These are phyloP conservation scores for Stagonosporopsis chrysanthemi DNA, from an alignment of 2,329 filamentous ascomycete genomes.

Conservation along the genomic window DNA sequence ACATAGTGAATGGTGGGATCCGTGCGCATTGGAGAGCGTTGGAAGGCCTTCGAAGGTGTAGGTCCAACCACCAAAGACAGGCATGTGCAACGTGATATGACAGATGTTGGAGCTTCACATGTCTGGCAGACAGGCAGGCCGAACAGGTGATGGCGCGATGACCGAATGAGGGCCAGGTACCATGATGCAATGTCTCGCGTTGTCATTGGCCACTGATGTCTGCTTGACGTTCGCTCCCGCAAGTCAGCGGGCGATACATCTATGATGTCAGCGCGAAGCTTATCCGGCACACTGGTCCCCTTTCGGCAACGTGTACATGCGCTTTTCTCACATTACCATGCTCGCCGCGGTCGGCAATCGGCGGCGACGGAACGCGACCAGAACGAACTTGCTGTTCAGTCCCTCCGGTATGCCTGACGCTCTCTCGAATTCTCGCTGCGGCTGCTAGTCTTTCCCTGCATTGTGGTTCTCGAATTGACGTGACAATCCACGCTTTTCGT, in stretches of 20 bases:
- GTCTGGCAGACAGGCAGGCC: constrained; percentile 2
- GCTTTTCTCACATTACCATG: constrained; percentile 2
- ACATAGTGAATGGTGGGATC: constrained; percentile 31
- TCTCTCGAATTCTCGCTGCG: constrained; percentile 21
- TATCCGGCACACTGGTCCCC: constrained; percentile 23
- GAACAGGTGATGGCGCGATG: constrained; percentile 9
- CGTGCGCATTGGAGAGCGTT: constrained; percentile 23
- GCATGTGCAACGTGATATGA: constrained; percentile 15
- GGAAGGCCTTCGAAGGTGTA: background rate
- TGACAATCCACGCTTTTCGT: constrained; percentile 19
- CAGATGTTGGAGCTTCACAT: constrained; percentile 15
- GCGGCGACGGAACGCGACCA: constrained; percentile 8
- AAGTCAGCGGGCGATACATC: constrained; percentile 18
- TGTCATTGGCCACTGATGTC: constrained; percentile 4
- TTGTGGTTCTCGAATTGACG: constrained; percentile 28
- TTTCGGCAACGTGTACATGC: constrained; percentile 17
- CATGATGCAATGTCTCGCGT: constrained; percentile 13
- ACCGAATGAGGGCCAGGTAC: constrained; percentile 3
- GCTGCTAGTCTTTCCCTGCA: constrained; percentile 32
- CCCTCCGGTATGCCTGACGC: constrained; percentile 23
- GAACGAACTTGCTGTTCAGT: constrained; percentile 10
- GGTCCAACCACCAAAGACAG: background rate
- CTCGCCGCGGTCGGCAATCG: constrained; percentile 8
- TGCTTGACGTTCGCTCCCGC: constrained; percentile 11
- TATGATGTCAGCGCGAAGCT: constrained; percentile 41